Conservation (phyloP, 495 filamentous ascomycete genomes). For the Cryomyces minteri region DNA sequence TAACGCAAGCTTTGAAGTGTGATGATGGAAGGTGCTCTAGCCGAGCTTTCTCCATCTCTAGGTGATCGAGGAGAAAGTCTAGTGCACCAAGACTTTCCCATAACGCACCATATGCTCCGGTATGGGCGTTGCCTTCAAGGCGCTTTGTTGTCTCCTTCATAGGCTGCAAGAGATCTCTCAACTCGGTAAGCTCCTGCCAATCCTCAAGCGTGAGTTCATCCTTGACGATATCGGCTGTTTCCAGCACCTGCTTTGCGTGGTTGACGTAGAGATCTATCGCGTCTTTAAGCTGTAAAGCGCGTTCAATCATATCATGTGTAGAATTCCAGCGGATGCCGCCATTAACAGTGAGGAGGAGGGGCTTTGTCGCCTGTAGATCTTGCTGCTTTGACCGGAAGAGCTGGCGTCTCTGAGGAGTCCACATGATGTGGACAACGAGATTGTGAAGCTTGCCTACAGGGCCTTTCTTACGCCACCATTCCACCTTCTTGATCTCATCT, state of each 20-base stretch:
- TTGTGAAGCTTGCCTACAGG: constrained; percentile 6
- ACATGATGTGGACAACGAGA: constrained; percentile 1
- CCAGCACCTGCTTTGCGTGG: neutral
- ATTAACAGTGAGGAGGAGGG: neutral
- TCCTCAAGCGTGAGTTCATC: no score
- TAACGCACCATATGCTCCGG: no score
- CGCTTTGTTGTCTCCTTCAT: no score
- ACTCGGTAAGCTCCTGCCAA: no score
- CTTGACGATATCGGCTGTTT: neutral
- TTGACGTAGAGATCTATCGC: neutral
- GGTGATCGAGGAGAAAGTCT: no score
- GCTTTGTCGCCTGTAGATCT: neutral
- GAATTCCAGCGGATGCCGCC: constrained; percentile 4
- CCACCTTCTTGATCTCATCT: neutral
- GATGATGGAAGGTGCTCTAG: no score
- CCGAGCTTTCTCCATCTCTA: no score
- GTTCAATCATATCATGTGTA: neutral
- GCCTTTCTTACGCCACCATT: constrained; percentile 1
- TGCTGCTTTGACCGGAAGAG: neutral
- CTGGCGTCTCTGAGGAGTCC: neutral
- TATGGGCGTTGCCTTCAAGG: no score
- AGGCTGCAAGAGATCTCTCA: no score
- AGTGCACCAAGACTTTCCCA: no score
- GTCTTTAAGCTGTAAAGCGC: neutral
- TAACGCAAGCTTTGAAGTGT: no score